Conservation (phyloP, 441 rosid species). For the Croton setiger region DNA sequence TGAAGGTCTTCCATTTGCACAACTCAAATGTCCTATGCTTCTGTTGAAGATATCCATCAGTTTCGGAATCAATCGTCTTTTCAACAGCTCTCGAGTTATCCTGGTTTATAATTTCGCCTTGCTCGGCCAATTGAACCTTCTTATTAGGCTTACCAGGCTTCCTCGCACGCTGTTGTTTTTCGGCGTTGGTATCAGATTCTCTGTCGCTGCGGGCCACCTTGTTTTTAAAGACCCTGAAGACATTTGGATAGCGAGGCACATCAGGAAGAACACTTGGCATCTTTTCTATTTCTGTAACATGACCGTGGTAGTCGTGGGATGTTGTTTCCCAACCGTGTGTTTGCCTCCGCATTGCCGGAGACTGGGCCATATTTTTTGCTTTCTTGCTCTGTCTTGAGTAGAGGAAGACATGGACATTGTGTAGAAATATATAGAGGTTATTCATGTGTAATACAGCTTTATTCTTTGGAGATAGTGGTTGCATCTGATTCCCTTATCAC, state of each 20-base stretch:
- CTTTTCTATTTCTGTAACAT: constrained; percentile 26
- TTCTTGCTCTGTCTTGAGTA: background rate
- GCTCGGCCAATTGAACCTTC: constrained; percentile 37
- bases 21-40: constrained; percentile 41
- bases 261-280: constrained; percentile 28
- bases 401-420: background rate
- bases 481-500: constrained; percentile 19
- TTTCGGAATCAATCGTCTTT: constrained; percentile 24
- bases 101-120: constrained; percentile 20
- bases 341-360: constrained; percentile 13
- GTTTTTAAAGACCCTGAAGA: constrained; percentile 33
- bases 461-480: constrained; percentile 27
- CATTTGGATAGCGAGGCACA: constrained; percentile 37
- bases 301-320: constrained; percentile 38
- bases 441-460: background rate
- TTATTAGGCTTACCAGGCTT: constrained; percentile 26
- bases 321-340: constrained; percentile 27
- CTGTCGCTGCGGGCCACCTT: constrained; percentile 6
- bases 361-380: constrained; percentile 3
- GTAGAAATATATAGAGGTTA: constrained; percentile 31
- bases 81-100: constrained; percentile 8
- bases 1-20: constrained; percentile 57
- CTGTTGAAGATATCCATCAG: constrained; percentile 34
- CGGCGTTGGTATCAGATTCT: background rate
- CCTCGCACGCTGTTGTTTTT: background rate